Evolutionary conservation across 1,284 basidiomycete species (phyloP), one percentile per base, ranked within the genome.

Genomic region (Malassezia yamatoensis): DNA sequence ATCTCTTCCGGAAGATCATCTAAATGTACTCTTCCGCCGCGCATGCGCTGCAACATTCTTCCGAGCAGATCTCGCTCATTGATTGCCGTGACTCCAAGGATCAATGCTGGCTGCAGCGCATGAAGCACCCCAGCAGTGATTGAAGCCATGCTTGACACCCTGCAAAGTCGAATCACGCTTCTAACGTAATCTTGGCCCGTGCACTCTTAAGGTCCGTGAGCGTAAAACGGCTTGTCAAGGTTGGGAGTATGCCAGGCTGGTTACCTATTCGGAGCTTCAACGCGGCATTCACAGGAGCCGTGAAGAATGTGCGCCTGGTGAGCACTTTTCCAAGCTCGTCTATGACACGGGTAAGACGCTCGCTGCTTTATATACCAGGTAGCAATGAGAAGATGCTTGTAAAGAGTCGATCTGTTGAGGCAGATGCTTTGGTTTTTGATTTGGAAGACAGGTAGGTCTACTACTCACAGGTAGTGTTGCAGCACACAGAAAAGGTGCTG

Each of bases 331-430:
- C 24, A 13, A 46, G 2, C 2, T n/a, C 15, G 5, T 29, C n/a
- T 1, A 12, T 24, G 13, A 13, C 24, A 36, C 36, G 47, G 9
- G 47, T 49, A 7, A 42, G 54, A 9, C 41, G 54, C 15, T 42
- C 42, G 13, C 47, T 73, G 56, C 54, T 72, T 33, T 73, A 73
- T 54, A 70, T 73, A 9, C 70, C 70, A 1, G 70, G 70, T 8
- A 65, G 59, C 18, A 65, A 62, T 13, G 68, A 73, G 39, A 68
- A 67, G 40, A 72, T 72, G 69, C 67, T 73, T 48, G 64, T 65
- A 35, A 70, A 68, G 38, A 58, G 54, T 29, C 64, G 59, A 5
- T 36, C 54, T 13, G 51, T 59, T 16, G 24, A 45, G 2, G 60
- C 67, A 11, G 72, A 74, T 34, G 66, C 63, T 33, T 60, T 74